phyloP scores from a whole-genome alignment of 306 rosid species.

The Cucumis hystrix region DNA sequence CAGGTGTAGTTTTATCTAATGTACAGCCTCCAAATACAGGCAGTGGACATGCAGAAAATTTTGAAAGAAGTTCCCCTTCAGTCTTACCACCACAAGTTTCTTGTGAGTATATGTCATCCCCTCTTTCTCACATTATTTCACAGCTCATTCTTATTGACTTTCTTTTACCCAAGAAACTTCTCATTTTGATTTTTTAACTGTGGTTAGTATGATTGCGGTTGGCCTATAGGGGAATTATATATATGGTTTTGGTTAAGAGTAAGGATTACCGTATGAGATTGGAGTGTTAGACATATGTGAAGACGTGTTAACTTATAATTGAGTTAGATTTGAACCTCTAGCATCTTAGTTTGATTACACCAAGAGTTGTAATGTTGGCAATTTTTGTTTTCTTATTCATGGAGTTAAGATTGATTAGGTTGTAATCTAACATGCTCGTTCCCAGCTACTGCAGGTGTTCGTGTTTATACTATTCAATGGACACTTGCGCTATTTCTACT shows the following conservation, averaged over 20 bases:
- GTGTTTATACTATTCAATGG: conserved; percentile 19
- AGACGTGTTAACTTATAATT: background rate
- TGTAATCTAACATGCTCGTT: conserved; percentile 8
- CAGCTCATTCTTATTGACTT: background rate
- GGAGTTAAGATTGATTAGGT: background rate
- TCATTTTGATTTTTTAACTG: background rate
- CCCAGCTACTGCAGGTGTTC: conserved; percentile 51
- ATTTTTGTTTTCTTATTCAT: background rate
- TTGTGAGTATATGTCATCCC: conserved; percentile 27
- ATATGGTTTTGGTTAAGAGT: background rate
- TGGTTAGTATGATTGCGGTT: background rate
- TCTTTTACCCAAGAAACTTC: background rate
- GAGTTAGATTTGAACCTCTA: background rate
- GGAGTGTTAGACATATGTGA: background rate
- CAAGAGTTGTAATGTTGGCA: background rate
- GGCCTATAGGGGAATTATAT: background rate
- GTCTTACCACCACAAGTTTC: conserved; percentile 29
- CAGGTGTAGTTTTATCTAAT: conserved; percentile 63
- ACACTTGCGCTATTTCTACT: conserved; percentile 24
- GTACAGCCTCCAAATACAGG: conserved; percentile 50
- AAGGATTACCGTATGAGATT: background rate
- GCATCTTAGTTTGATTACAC: background rate
- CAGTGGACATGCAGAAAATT: conserved; percentile 22
- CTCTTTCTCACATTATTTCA: background rate
- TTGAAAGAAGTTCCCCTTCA: conserved; percentile 8